Base-by-base conservation (phyloP, 495 filamentous ascomycete genomes). In the Xylaria castorea region DNA sequence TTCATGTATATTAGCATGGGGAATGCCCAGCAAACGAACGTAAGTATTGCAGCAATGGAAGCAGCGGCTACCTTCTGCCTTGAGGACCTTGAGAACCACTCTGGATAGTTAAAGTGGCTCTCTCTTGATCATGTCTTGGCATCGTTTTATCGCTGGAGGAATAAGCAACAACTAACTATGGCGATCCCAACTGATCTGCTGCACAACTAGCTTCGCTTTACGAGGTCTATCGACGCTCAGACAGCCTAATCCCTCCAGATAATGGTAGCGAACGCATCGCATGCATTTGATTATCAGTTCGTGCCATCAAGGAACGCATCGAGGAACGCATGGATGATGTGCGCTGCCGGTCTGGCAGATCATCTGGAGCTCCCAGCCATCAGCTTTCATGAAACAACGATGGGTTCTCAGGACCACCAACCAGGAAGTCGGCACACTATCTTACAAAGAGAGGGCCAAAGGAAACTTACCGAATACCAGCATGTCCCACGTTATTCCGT, bases 241-340 rank as follows among this genome's bases (percentile, higher is more conserved):
- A 44, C 50, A 22, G 22, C 30, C 27, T 18, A 68, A 20, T 44
- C 0, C 50, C 5, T 8, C 12, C 55, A 14, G 34, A 48, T 38
- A 18, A 25, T 36, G 53, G 67, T 61, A 70, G 55, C 53, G 55
- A 61, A 50, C 38, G 14, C 55, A 55, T 20, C 25, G 25, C 40
- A 16, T 70, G 67, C 55, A 36, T 34, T 53, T 44, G 42, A 38
- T 61, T 55, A 44, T 22, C 67, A 27, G 53, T 38, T 44, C 66
- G 25, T 60, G 1, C 58, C 38, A 7, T 44, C 53, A 18, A 65
- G 62, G 34, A 30, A 57, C 53, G 53, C 58, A 38, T 30, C 38
- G 63, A 66, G 53, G 38, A 32, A 60, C n/a, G 66, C 53, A 53
- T 62, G 55, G 51, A 48, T 62, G 67, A 62, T 55, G 38, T 70